phyloP scores from a whole-genome alignment of 2,329 filamentous ascomycete species.

The Cladosporium austrohemisphaericum region DNA sequence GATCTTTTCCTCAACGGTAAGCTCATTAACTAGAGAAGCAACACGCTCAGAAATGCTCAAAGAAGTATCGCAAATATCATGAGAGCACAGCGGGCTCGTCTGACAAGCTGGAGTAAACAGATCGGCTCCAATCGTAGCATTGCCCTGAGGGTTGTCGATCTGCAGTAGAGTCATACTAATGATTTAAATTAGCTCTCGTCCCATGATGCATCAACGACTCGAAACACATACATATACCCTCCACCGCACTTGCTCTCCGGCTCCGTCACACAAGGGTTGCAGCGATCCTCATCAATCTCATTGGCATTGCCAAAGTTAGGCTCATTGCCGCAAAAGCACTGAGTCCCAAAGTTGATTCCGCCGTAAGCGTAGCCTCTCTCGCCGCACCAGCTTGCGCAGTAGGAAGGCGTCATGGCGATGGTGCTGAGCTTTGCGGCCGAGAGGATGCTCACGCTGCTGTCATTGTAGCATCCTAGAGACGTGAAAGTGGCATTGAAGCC shows the following conservation, averaged over 20 bases:
- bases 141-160: conserved; percentile 9
- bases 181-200: neutral
- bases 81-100: conserved; percentile 12
- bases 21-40: conserved; percentile 6
- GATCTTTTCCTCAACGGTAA: conserved; percentile 9
- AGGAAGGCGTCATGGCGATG: conserved; percentile 13
- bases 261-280: conserved; percentile 9
- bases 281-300: conserved; percentile 9
- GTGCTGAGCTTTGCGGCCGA: conserved; percentile 13
- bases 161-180: conserved; percentile 13
- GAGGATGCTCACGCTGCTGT: conserved; percentile 14
- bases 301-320: conserved; percentile 13
- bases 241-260: conserved; percentile 9
- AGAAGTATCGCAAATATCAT: neutral
- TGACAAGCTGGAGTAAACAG: conserved; percentile 11
- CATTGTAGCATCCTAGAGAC: conserved; percentile 12
- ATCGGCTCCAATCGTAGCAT: conserved; percentile 1
- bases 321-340: conserved; percentile 13
- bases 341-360: conserved; percentile 13
- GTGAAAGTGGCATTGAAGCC: conserved; percentile 7
- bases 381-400: conserved; percentile 14
- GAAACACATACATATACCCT: conserved; percentile 1
- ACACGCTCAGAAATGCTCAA: conserved; percentile 8
- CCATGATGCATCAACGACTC: neutral
- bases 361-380: conserved; percentile 13